Percentiles rank a stretch among this genome's conserved stretches.
Evolutionary conservation across 1,284 basidiomycete species (phyloP).

Genomic region (Microbotryum scabiosae): DNA sequence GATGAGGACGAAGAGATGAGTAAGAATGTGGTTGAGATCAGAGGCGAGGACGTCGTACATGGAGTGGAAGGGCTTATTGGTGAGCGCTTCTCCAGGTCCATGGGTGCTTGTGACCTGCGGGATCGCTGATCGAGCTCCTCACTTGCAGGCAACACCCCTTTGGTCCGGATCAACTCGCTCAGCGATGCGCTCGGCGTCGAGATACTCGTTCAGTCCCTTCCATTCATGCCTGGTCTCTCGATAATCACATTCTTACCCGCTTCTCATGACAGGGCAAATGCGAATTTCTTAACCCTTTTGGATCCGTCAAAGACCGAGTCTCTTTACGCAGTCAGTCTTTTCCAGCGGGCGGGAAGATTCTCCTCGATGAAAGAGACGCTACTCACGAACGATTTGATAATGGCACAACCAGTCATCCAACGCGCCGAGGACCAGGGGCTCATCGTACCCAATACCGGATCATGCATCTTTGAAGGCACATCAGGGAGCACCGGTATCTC

Average conservation of each 20-base stretch:
- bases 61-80: conserved; percentile 55
- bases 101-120: too few species aligned
- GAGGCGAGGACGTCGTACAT: conserved; percentile 49
- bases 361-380: too few species aligned
- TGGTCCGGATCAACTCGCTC: conserved; percentile 82
- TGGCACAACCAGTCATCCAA: conserved; percentile 60
- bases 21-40: conserved; percentile 51
- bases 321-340: conserved; percentile 65
- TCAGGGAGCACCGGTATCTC: conserved; percentile 97
- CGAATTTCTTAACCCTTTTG: conserved; percentile 91
- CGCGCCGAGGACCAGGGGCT: conserved; percentile 81
- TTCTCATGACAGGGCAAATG: conserved; percentile 59
- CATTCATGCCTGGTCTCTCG: background rate
- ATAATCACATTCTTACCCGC: background rate
- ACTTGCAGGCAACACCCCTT: conserved; percentile 75
- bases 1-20: background rate
- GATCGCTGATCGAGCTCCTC: conserved; percentile 1
- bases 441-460: conserved; percentile 76
- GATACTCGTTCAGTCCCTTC: conserved; percentile 52
- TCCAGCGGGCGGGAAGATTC: too few species aligned
- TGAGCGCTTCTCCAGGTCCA: conserved; percentile 37
- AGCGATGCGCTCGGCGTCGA: conserved; percentile 86
- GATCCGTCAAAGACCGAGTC: conserved; percentile 95
- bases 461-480: conserved; percentile 94
- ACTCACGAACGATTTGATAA: too few species aligned